Evolutionary conservation across 2,329 filamentous ascomycete species (phyloP).

Genomic region (Truncatella angustata): DNA sequence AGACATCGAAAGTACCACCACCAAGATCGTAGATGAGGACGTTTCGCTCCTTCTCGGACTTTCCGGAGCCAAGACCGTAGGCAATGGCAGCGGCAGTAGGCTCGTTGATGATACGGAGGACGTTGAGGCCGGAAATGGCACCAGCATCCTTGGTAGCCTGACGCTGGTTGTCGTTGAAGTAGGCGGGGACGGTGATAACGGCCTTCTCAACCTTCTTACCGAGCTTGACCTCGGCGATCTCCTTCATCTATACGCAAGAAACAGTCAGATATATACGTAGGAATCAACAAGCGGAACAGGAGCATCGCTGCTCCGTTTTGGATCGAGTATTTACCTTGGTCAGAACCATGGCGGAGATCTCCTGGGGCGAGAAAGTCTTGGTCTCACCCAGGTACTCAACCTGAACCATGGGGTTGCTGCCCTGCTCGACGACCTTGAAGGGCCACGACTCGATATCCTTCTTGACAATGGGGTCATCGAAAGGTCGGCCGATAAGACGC

Average conservation of each 20-base stretch:
- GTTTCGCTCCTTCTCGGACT: constrained; percentile 96
- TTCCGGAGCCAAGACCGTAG: constrained; percentile 93
- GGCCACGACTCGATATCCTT: constrained; percentile 99
- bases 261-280: too few relatives aligned
- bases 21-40: constrained; percentile 99
- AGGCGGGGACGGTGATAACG: constrained; percentile 97
- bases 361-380: constrained; percentile 96
- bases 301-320: too few relatives aligned
- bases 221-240: constrained; percentile 96
- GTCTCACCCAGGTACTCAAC: constrained; percentile 93
- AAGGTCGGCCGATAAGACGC: constrained; percentile 96
- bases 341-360: constrained; percentile 98
- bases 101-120: constrained; percentile 99
- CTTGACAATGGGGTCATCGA: constrained; percentile 94
- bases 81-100: constrained; percentile 97
- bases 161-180: constrained; percentile 99
- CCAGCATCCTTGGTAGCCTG: constrained; percentile 99
- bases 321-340: constrained; percentile 91
- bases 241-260: constrained; percentile 88
- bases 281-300: too few relatives aligned
- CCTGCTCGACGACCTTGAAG: constrained; percentile 94
- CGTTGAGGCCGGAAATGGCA: constrained; percentile 95
- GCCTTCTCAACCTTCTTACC: constrained; percentile 99
- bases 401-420: constrained; percentile 85
- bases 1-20: constrained; percentile 99